Conservation (phyloP, 2,329 filamentous ascomycete genomes). For the Aspergillus unguis region DNA sequence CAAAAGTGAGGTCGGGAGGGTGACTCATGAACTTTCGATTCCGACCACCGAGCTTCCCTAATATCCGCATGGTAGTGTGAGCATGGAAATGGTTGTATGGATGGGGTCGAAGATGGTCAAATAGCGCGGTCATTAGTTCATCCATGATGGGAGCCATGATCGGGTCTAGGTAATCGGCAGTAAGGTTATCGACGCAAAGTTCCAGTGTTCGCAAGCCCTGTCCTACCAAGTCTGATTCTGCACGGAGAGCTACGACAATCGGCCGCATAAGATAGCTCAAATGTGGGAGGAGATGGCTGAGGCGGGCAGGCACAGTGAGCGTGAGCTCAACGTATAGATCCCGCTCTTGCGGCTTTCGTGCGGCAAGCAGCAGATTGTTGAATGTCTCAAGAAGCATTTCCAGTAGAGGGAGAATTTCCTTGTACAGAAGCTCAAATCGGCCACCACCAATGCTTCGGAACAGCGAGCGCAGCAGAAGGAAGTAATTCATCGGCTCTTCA, state of each 20-base stretch:
- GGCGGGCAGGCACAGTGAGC: constrained; percentile 86
- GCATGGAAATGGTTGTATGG: constrained; percentile 97
- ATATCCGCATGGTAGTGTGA: constrained; percentile 94
- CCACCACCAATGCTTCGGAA: constrained; percentile 97
- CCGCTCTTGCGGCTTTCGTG: constrained; percentile 82
- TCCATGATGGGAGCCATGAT: constrained; percentile 99
- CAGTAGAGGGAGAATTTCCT: constrained; percentile 90
- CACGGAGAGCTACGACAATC: constrained; percentile 88
- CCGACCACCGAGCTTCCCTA: constrained; percentile 91
- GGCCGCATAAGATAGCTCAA: constrained; percentile 96
- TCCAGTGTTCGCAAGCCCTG: constrained; percentile 92
- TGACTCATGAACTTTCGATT: constrained; percentile 95
- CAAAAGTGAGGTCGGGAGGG: constrained; percentile 77
- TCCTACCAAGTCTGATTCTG: constrained; percentile 88
- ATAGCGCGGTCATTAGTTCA: constrained; percentile 95
- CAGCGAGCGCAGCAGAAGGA: constrained; percentile 82
- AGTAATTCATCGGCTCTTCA: constrained; percentile 98
- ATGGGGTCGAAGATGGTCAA: constrained; percentile 88
- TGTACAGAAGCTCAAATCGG: constrained; percentile 96
- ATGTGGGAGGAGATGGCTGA: constrained; percentile 93
- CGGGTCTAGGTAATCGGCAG: constrained; percentile 93
- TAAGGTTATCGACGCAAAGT: constrained; percentile 95
- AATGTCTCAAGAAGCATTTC: constrained; percentile 98
- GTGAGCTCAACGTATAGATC: constrained; percentile 97
- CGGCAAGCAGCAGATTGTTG: constrained; percentile 88